Evolutionary conservation across 331 rosid species (phyloP).

Genomic region (Malus hybrid): DNA sequence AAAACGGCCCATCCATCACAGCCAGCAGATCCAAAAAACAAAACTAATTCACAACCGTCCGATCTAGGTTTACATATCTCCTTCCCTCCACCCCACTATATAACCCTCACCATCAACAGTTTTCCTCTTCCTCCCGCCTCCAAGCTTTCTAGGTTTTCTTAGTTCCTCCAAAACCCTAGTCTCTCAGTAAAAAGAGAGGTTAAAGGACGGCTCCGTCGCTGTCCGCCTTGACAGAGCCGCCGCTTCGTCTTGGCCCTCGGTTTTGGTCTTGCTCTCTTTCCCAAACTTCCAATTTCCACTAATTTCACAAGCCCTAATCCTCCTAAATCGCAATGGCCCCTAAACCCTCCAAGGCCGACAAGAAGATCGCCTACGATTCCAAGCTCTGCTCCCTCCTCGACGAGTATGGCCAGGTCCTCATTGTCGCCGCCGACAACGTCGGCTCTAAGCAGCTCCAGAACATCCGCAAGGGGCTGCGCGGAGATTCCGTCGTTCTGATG

Average conservation of each 20-base stretch:
- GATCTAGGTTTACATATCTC: constrained; percentile 1
- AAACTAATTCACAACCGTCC: constrained; percentile 6
- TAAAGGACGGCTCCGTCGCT: constrained; percentile 80
- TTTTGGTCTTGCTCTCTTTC: constrained; percentile 22
- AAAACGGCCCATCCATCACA: neutral
- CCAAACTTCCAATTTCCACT: neutral
- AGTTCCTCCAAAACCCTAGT: neutral
- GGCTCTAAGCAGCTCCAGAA: constrained; percentile 92
- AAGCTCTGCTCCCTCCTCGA: constrained; percentile 75
- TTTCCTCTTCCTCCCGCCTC: neutral
- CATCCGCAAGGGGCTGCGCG: constrained; percentile 74
- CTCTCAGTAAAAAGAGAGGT: constrained; percentile 25
- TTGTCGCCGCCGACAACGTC: constrained; percentile 83
- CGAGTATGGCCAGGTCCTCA: constrained; percentile 59
- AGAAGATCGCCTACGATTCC: constrained; percentile 62
- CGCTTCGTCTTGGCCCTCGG: constrained; percentile 76
- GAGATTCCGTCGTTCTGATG: constrained; percentile 81
- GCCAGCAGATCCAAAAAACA: neutral
- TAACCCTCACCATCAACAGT: neutral
- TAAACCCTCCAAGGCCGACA: constrained; percentile 65
- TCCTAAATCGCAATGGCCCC: constrained; percentile 20
- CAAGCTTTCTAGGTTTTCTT: constrained; percentile 14
- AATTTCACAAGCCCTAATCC: neutral
- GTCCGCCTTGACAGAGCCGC: constrained; percentile 75
- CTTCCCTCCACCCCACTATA: neutral